Conservation (phyloP, 495 filamentous ascomycete species). For the Neurospora sublineolata region DNA sequence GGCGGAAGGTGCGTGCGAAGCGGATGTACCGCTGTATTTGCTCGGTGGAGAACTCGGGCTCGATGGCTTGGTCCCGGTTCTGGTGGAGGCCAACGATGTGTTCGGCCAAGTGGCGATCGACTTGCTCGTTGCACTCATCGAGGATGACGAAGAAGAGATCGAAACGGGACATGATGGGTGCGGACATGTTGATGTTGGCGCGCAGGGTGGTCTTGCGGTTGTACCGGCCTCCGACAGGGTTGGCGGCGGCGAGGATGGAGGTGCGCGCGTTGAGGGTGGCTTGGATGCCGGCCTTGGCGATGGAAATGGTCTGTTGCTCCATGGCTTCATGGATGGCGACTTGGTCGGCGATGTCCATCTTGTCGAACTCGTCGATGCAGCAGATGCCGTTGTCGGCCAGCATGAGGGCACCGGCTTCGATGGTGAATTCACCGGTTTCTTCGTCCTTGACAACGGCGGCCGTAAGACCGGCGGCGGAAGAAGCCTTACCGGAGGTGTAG, state of each 20-base stretch:
- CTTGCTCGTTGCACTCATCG: slow-evolving; percentile 86
- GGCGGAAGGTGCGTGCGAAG: slow-evolving; percentile 88
- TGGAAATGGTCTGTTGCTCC: slow-evolving; percentile 99
- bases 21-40: slow-evolving; percentile 96
- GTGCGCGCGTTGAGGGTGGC: slow-evolving; percentile 94
- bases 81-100: slow-evolving; percentile 95
- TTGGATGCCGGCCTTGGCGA: slow-evolving; percentile 97
- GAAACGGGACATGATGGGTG: slow-evolving; percentile 98
- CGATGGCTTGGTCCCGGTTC: slow-evolving; percentile 77
- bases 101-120: slow-evolving; percentile 81
- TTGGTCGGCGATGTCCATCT: slow-evolving; percentile 97
- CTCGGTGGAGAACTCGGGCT: slow-evolving; percentile 90
- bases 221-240: slow-evolving; percentile 91
- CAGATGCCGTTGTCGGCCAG: slow-evolving; percentile 95
- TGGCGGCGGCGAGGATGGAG: slow-evolving; percentile 89
- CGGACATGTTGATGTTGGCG: slow-evolving; percentile 95
- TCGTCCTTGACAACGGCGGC: slow-evolving; percentile 96
- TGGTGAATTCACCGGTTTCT: slow-evolving; percentile 96
- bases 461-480: slow-evolving; percentile 93
- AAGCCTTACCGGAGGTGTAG: slow-evolving; percentile 96
- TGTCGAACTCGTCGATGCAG: slow-evolving; percentile 98
- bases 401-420: slow-evolving; percentile 97
- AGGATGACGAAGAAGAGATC: slow-evolving; percentile 98
- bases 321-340: slow-evolving; percentile 99
- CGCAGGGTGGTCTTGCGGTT: slow-evolving; percentile 89